Percentiles rank a stretch among this genome's conserved stretches.
These are phyloP conservation scores for Serendipita indica DNA, from an alignment of 768 basidiomycete species.

Conservation along the genomic window DNA sequence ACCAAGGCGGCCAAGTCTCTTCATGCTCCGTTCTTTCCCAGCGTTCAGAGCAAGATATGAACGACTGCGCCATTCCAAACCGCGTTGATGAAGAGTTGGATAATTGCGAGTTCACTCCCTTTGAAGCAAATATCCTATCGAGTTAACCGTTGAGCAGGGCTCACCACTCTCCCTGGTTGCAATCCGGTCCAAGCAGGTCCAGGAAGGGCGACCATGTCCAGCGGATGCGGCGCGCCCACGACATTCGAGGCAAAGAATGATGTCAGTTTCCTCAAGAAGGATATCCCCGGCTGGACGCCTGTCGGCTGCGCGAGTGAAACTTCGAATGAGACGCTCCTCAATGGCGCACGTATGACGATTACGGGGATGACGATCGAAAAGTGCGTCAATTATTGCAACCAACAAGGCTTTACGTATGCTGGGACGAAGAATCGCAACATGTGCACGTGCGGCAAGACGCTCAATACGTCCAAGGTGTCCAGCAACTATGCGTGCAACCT, in stretches of 20 bases:
- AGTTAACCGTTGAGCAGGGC: not conserved
- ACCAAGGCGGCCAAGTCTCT: constrained; percentile 5
- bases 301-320: constrained; percentile 12
- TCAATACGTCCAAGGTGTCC: constrained; percentile 13
- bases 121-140: not conserved
- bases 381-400: constrained; percentile 15
- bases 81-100: constrained; percentile 12
- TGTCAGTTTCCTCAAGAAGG: constrained; percentile 11
- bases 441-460: constrained; percentile 13
- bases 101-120: constrained; percentile 2
- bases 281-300: constrained; percentile 11
- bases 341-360: not conserved
- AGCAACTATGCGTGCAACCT: constrained; percentile 14
- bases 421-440: constrained; percentile 12
- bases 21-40: constrained; percentile 9
- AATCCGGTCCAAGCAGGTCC: constrained; percentile 9
- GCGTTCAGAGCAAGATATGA: constrained; percentile 12
- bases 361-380: constrained; percentile 13
- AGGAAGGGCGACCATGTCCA: not conserved
- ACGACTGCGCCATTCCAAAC: constrained; percentile 12
- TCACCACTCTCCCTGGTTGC: constrained; percentile 6
- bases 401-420: constrained; percentile 9
- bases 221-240: constrained; percentile 12
- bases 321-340: constrained; percentile 9
- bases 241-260: not conserved